Evolutionary conservation across 148 eudicot species (phyloP).

Genomic region (Vaccinium darrowii): DNA sequence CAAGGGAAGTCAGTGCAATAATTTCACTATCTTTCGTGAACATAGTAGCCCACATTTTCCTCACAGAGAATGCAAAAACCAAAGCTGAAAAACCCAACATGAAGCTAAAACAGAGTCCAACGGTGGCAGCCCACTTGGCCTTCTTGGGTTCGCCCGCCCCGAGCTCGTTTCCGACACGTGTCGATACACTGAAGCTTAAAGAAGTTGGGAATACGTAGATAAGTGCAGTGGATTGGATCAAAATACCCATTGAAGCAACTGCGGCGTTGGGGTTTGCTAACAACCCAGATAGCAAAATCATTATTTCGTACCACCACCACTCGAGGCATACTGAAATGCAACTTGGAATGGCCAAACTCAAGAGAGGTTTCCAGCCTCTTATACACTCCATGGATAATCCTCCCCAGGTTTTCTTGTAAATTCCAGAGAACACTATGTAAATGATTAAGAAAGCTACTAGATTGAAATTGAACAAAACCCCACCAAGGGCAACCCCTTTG

Average conservation of each 20-base stretch:
- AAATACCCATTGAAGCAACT: slow-evolving; percentile 72
- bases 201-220: slow-evolving; percentile 86
- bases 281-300: slow-evolving; percentile 68
- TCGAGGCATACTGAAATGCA: slow-evolving; percentile 82
- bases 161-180: slow-evolving; percentile 70
- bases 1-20: slow-evolving; percentile 43
- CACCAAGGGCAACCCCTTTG: slow-evolving; percentile 43
- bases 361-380: slow-evolving; percentile 39
- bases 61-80: slow-evolving; percentile 39
- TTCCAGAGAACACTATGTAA: slow-evolving; percentile 34
- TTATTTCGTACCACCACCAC: slow-evolving; percentile 97
- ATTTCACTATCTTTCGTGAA: slow-evolving; percentile 57
- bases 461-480: slow-evolving; percentile 43
- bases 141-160: slow-evolving; percentile 52
- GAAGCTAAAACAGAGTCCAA: slow-evolving; percentile 57
- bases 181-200: slow-evolving; percentile 56
- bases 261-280: slow-evolving; percentile 53
- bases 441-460: slow-evolving; percentile 30
- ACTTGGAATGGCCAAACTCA: slow-evolving; percentile 53
- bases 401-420: slow-evolving; percentile 38
- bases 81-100: slow-evolving; percentile 50
- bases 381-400: slow-evolving; percentile 42
- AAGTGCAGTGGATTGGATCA: slow-evolving; percentile 68
- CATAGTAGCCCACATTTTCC: slow-evolving; percentile 59
- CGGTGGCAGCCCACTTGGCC: slow-evolving; percentile 56